Percentiles rank a stretch among this genome's conserved stretches.
phyloP scores from a whole-genome alignment of 2,329 filamentous ascomycete genomes.

The Intubia oerlemansii region DNA sequence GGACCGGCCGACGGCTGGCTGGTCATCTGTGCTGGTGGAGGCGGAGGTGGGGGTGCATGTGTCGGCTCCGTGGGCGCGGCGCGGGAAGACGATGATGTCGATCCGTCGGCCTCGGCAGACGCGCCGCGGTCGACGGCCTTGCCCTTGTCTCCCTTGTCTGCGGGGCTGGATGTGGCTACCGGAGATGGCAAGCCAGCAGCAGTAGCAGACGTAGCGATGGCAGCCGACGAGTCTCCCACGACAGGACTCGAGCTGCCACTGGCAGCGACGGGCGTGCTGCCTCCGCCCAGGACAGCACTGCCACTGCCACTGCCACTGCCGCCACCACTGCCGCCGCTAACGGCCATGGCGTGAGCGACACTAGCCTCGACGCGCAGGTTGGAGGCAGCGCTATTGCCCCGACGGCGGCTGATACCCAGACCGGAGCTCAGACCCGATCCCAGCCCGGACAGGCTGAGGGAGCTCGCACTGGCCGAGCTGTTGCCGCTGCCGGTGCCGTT shows the following conservation, averaged over 20 bases:
- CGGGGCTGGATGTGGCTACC: too few species aligned
- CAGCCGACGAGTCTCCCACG: background rate
- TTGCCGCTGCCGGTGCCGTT: slow-evolving; percentile 17
- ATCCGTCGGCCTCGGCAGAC: slow-evolving; percentile 7
- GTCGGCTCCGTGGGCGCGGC: too few species aligned
- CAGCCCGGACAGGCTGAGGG: slow-evolving; percentile 41
- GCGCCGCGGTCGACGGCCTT: slow-evolving; percentile 42
- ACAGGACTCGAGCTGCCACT: background rate
- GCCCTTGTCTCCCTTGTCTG: too few species aligned
- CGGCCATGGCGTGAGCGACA: slow-evolving; percentile 20
- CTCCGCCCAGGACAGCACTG: slow-evolving; percentile 10
- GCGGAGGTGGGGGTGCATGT: too few species aligned
- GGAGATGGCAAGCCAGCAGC: slow-evolving; percentile 11
- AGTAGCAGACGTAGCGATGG: slow-evolving; percentile 12
- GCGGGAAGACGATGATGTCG: slow-evolving; percentile 15
- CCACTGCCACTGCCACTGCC: background rate
- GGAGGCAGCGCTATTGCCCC: slow-evolving; percentile 37
- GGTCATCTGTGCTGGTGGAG: too few species aligned
- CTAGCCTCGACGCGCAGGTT: slow-evolving; percentile 26
- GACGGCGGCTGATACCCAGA: slow-evolving; percentile 23
- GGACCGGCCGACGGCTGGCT: slow-evolving; percentile 33
- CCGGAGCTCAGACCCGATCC: too few species aligned
- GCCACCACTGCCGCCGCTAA: slow-evolving; percentile 13
- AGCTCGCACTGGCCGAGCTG: slow-evolving; percentile 38
- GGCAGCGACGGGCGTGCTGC: slow-evolving; percentile 3